These are phyloP conservation scores for Elsinoe fawcettii DNA, from an alignment of 2,329 filamentous ascomycete species.

Conservation along the genomic window DNA sequence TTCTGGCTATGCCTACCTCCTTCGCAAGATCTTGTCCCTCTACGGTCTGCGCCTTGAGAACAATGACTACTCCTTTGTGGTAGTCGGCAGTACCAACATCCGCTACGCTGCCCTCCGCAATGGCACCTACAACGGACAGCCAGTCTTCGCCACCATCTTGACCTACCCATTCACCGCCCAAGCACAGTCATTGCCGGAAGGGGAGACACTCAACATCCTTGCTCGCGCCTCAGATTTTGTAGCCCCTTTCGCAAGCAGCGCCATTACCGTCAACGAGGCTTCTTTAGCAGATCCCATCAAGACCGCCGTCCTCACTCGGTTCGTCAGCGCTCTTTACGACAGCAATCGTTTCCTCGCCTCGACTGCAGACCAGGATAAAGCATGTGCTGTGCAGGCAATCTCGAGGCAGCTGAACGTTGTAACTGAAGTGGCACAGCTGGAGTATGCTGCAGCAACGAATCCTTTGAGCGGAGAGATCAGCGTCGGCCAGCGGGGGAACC, in stretches of 20 bases:
- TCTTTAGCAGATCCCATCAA: conserved; percentile 20
- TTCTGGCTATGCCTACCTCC: conserved; percentile 26
- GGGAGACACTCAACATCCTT: background rate
- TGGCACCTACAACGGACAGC: conserved; percentile 24
- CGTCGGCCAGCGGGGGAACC: conserved; percentile 20
- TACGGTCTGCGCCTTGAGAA: conserved; percentile 20
- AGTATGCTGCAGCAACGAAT: conserved; percentile 24
- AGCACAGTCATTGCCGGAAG: background rate
- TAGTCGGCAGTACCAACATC: conserved; percentile 25
- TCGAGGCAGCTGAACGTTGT: conserved; percentile 22
- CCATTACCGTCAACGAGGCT: conserved; percentile 22
- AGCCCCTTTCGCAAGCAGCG: conserved; percentile 18
- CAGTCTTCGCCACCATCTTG: conserved; percentile 28
- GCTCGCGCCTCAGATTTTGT: conserved; percentile 7
- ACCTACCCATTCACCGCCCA: conserved; percentile 25
- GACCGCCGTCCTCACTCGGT: conserved; percentile 20
- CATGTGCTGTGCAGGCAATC: conserved; percentile 23
- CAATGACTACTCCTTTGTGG: conserved; percentile 22
- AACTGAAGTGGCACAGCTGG: conserved; percentile 20
- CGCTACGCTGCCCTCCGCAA: conserved; percentile 25
- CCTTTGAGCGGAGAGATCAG: conserved; percentile 24
- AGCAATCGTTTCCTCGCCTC: conserved; percentile 25
- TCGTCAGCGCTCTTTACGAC: conserved; percentile 25
- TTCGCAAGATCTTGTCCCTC: conserved; percentile 20
- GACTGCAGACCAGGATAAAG: conserved; percentile 18